A percentile compares a stretch with the other conserved stretches of the same genome.
Evolutionary conservation across 331 rosid genomes (phyloP).

Genomic region (Arachis monticola): DNA sequence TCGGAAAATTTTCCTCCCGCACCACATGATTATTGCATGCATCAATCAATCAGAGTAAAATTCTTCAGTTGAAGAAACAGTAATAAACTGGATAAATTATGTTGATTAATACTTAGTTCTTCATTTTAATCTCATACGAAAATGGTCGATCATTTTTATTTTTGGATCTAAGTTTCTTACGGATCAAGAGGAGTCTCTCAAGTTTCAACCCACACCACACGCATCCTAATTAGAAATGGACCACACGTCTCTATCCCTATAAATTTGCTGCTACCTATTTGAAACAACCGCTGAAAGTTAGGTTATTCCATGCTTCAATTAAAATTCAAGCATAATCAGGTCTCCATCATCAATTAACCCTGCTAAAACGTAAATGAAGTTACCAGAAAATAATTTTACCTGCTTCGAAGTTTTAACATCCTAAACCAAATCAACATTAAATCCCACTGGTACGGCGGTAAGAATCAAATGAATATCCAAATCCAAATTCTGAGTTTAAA

Average conservation of each 20-base stretch:
- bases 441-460: not conserved
- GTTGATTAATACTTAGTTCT: not conserved
- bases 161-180: not conserved
- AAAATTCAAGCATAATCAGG: not conserved
- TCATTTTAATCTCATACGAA: not conserved
- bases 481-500: not conserved
- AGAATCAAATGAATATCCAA: not conserved
- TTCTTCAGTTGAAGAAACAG: not conserved
- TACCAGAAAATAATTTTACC: not conserved
- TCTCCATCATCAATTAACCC: not conserved
- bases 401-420: no score
- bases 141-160: not conserved
- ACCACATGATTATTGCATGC: not conserved
- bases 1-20: slow-evolving; percentile 31
- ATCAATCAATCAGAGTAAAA: not conserved
- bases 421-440: not conserved
- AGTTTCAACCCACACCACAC: not conserved
- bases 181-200: not conserved
- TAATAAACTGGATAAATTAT: not conserved
- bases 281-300: not conserved
- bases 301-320: not conserved
- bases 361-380: not conserved
- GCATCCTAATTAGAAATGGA: not conserved
- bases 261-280: not conserved
- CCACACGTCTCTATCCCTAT: not conserved